These are phyloP conservation scores for Cercospora berteroae DNA, from an alignment of 2,329 filamentous ascomycete species.

Conservation along the genomic window DNA sequence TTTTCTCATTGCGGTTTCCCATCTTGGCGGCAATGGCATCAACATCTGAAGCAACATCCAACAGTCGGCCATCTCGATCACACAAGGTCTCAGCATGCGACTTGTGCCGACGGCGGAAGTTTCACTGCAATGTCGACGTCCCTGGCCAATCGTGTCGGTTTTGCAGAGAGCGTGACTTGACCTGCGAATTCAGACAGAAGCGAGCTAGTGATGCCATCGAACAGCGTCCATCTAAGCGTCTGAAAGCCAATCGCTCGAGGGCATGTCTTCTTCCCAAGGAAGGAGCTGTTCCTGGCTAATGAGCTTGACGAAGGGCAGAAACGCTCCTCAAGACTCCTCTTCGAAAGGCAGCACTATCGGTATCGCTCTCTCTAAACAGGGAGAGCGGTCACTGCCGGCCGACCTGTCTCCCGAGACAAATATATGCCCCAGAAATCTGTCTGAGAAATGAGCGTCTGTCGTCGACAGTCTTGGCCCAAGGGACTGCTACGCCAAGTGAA, in stretches of 20 bases:
- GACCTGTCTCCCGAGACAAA: background rate
- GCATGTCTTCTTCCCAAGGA: background rate
- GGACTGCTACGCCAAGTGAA: constrained; percentile 2
- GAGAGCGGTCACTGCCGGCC: background rate
- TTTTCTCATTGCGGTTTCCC: background rate
- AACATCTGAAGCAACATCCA: background rate
- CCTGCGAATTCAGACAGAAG: constrained; percentile 37
- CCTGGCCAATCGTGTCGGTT: constrained; percentile 41
- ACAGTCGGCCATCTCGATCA: constrained; percentile 41
- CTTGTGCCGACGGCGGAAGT: constrained; percentile 34
- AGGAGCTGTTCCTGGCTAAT: background rate
- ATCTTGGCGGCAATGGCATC: background rate
- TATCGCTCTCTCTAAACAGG: background rate
- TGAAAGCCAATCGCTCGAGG: background rate
- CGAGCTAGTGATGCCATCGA: background rate
- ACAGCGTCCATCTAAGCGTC: constrained; percentile 14
- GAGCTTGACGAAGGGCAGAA: background rate
- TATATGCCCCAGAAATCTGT: background rate
- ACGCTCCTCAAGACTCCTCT: background rate
- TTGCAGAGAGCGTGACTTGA: constrained; percentile 40
- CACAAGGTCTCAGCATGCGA: constrained; percentile 9
- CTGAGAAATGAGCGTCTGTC: background rate
- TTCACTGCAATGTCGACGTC: constrained; percentile 44
- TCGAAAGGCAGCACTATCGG: background rate
- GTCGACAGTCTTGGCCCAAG: background rate